These are phyloP conservation scores for Hysterium pulicare DNA, from an alignment of 2,329 filamentous ascomycete genomes.

Conservation along the genomic window DNA sequence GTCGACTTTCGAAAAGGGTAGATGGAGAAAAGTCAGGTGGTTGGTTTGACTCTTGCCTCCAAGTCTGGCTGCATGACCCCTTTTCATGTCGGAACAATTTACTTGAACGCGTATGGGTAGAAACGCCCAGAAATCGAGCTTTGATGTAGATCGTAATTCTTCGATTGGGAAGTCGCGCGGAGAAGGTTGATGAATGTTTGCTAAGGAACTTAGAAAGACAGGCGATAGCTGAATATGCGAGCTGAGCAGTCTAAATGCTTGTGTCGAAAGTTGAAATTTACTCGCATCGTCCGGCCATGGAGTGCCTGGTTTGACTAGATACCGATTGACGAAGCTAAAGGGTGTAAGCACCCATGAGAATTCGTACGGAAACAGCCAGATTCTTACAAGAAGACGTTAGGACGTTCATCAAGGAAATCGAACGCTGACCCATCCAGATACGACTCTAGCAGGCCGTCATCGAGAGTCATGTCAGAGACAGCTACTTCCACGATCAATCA, in stretches of 20 bases:
- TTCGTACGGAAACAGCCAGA: no score
- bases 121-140: slow-evolving; percentile 2
- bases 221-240: not conserved
- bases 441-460: no score
- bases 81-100: not conserved
- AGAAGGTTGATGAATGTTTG: no score
- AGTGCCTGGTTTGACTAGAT: not conserved
- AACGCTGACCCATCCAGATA: no score
- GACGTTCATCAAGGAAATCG: no score
- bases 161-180: not conserved
- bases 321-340: not conserved
- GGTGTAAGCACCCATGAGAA: no score
- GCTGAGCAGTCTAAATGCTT: not conserved
- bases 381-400: no score
- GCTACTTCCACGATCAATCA: no score
- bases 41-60: slow-evolving; percentile 5
- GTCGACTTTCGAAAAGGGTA: slow-evolving; percentile 2
- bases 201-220: not conserved
- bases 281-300: not conserved
- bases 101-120: slow-evolving; percentile 6
- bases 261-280: not conserved
- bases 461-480: no score
- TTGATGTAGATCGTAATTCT: not conserved
- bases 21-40: slow-evolving; percentile 7
- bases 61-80: not conserved